Conservation (phyloP, 805 yeast genomes). For the Candida nanaspora region DNA sequence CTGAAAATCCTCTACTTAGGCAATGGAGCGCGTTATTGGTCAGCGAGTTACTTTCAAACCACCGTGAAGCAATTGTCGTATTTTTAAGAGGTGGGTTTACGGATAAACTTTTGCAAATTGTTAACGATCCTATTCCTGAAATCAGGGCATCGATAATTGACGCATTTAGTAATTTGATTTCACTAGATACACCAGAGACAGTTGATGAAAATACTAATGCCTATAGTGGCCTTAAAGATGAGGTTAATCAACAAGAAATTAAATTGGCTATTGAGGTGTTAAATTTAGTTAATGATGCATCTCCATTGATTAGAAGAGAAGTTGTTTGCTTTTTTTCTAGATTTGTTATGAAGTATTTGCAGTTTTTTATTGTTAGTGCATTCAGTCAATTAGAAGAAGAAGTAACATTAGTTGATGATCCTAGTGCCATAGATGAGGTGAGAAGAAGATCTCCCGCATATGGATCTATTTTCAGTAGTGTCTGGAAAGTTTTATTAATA, state of each 20-base stretch:
- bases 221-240: conserved; percentile 21
- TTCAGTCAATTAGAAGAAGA: conserved; percentile 81
- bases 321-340: conserved; percentile 70
- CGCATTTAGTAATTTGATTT: conserved; percentile 58
- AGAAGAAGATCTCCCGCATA: conserved; percentile 70
- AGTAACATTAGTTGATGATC: conserved; percentile 54
- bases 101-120: conserved; percentile 45
- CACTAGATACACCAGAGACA: conserved; percentile 37
- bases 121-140: conserved; percentile 91
- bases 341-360: conserved; percentile 59
- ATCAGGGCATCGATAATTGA: conserved; percentile 79
- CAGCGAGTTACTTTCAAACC: conserved; percentile 67
- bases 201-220: conserved; percentile 23
- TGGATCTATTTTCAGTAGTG: conserved; percentile 77
- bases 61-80: conserved; percentile 69
- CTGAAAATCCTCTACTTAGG: conserved; percentile 79
- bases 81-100: conserved; percentile 59
- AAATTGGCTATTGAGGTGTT: conserved; percentile 63
- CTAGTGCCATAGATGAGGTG: conserved; percentile 54
- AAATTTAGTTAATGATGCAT: conserved; percentile 74
- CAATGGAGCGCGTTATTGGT: conserved; percentile 87
- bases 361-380: conserved; percentile 80
- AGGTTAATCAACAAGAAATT: conserved; percentile 60
- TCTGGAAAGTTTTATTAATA: conserved; percentile 80
- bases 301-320: conserved; percentile 83